Percentiles rank a stretch among this genome's conserved stretches.
Conservation (phyloP, 352 stramenopile species). For the Phytophthora ramorum region DNA sequence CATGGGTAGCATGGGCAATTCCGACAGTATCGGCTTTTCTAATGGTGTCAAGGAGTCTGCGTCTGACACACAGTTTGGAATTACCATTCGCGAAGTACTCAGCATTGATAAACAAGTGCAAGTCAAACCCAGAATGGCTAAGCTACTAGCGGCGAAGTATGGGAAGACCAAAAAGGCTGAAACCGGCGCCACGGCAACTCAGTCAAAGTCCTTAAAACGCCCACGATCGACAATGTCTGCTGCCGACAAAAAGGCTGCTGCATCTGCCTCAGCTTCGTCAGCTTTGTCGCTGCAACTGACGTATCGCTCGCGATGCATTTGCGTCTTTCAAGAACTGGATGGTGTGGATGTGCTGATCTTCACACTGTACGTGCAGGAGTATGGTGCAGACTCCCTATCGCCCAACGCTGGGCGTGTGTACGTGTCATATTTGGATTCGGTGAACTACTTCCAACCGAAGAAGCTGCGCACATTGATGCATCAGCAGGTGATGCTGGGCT, state of each 20-base stretch:
- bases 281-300: conserved; percentile 74
- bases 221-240: conserved; percentile 41
- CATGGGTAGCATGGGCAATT: conserved; percentile 85
- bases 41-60: conserved; percentile 64
- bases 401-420: conserved; percentile 88
- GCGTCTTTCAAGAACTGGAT: conserved; percentile 90
- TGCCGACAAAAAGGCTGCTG: conserved; percentile 28
- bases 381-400: conserved; percentile 70
- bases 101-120: conserved; percentile 90
- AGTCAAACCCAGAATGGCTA: conserved; percentile 86
- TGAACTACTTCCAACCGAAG: conserved; percentile 92
- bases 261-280: conserved; percentile 17
- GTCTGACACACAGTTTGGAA: conserved; percentile 83
- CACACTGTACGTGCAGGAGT: conserved; percentile 91
- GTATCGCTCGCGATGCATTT: conserved; percentile 90
- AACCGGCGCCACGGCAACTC: conserved; percentile 11
- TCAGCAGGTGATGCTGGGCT: conserved; percentile 90
- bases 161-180: conserved; percentile 63
- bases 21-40: conserved; percentile 84
- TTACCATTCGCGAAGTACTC: conserved; percentile 88
- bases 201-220: conserved; percentile 77
- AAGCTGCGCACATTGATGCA: conserved; percentile 90
- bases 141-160: conserved; percentile 73
- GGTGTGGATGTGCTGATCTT: conserved; percentile 91
- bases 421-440: conserved; percentile 90